Percentiles rank a stretch among this genome's conserved stretches.
Conservation (phyloP, 306 rosid species). For the Rosa multiflora region DNA sequence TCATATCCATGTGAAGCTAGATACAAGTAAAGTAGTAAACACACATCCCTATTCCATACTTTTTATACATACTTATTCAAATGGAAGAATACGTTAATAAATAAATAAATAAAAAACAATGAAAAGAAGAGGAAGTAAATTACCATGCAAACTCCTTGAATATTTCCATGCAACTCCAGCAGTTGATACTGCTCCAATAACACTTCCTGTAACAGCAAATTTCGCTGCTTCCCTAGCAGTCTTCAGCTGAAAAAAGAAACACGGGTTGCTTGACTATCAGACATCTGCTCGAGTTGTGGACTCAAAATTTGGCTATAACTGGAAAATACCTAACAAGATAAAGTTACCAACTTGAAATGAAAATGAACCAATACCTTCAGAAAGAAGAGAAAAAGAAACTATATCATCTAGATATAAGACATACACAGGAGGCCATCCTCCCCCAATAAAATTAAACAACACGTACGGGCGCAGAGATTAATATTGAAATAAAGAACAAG, state of each 20-base stretch:
- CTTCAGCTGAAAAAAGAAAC: constrained; percentile 54
- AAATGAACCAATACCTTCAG: background rate
- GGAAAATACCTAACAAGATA: background rate
- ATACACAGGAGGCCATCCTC: background rate
- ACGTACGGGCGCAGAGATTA: background rate
- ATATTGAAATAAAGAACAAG: background rate
- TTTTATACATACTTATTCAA: background rate
- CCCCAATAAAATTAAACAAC: background rate
- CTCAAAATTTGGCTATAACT: background rate
- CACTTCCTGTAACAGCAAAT: constrained; percentile 60
- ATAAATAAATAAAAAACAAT: background rate
- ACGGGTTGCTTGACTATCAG: constrained; percentile 10
- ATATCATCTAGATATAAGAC: background rate
- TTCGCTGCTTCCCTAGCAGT: constrained; percentile 69
- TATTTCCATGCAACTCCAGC: constrained; percentile 77
- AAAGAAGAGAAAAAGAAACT: background rate
- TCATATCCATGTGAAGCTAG: background rate
- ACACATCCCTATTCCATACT: background rate
- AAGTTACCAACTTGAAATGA: background rate
- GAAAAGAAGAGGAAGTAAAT: constrained; percentile 7
- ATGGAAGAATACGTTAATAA: background rate
- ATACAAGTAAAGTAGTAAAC: background rate
- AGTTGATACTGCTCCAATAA: constrained; percentile 71
- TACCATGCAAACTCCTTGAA: constrained; percentile 84
- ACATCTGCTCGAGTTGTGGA: background rate